These are phyloP conservation scores for Diplodia corticola DNA, from an alignment of 2,329 filamentous ascomycete genomes.

Conservation along the genomic window DNA sequence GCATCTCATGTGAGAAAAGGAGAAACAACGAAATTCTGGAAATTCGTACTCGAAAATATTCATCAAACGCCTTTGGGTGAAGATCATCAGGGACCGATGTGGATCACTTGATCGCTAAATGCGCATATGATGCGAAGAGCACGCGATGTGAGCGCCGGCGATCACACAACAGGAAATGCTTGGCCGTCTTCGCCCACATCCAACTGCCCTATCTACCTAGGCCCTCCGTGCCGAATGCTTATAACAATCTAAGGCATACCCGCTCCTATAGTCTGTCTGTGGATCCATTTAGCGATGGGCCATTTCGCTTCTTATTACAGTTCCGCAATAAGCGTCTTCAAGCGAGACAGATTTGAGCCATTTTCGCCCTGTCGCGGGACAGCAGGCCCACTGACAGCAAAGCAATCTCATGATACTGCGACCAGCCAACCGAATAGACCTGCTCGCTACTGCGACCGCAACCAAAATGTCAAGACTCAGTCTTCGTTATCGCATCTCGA, in stretches of 20 bases:
- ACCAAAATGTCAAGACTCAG: not conserved
- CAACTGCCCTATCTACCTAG: not conserved
- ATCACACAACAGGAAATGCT: not conserved
- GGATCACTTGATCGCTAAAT: conserved; percentile 12
- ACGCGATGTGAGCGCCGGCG: not conserved
- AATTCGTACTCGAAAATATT: not conserved
- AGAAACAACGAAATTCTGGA: not conserved
- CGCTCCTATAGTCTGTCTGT: not conserved
- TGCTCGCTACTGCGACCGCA: not conserved
- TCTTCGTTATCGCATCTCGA: not conserved
- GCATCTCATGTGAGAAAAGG: not conserved
- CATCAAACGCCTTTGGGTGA: not conserved
- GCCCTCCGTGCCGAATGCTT: not conserved
- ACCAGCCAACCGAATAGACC: not conserved
- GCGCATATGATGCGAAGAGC: conserved; percentile 2
- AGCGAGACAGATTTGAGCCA: not conserved
- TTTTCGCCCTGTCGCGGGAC: not conserved
- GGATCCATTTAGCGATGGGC: conserved; percentile 1
- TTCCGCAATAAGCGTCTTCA: not conserved
- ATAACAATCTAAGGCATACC: not conserved
- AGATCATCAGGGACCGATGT: conserved; percentile 16
- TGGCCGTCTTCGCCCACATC: not conserved
- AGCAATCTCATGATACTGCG: not conserved
- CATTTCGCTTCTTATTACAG: conserved; percentile 8
- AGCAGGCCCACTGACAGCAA: not conserved